Evolutionary conservation across 2,329 filamentous ascomycete genomes (phyloP), one percentile per base, ranked within the genome.

Genomic region (Trichothecium sympodiale): DNA sequence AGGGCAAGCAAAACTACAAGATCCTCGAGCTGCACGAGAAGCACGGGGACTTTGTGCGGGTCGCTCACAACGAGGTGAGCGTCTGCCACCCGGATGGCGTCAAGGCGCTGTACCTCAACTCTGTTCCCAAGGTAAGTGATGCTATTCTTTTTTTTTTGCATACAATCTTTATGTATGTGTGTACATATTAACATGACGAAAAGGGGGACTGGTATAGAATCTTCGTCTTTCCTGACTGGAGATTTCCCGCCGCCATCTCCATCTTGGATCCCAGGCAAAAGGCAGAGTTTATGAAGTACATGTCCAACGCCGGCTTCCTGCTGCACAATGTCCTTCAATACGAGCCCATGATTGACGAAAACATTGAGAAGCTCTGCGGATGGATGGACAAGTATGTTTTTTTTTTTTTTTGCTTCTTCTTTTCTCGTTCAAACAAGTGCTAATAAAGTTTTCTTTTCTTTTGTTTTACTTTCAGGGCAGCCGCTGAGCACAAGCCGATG

Each of bases 31-130:
- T 34, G 10, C 36, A 38, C 18, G 31, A 38, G n/a, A 34, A 38
- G 26, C 18, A 34, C 17, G 31, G 36, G 30, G 20, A 29, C 2
- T 53, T 68, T 3, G 62, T 69, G 12, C 60, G 66, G 8, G 46
- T 66, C 26, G 55, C 54, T 8, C 64, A 65, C 3, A 52, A 63
- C 40, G 62, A 68, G 43, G 54, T 69, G 8, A 58, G 61, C 4
- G 68, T 63, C 42, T 54, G 49, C 34, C 45, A 53, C 25, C 44
- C 51, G 3, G 39, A 41, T 16, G 36, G 16, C 16, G 27, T 41
- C 31, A 33, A 20, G 17, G 34, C 34, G 8, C 25, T 45, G 8
- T 36, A 43, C 3, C 10, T 31, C 1, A 29, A 18, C 4, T 31
- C 37, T n/a, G 29, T 43, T 4, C 31, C 33, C 18, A 45, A 45